Percentiles rank a stretch among this genome's conserved stretches.
Evolutionary conservation across 2,329 filamentous ascomycete genomes (phyloP).

Genomic region (Xenoacremonium recifei): DNA sequence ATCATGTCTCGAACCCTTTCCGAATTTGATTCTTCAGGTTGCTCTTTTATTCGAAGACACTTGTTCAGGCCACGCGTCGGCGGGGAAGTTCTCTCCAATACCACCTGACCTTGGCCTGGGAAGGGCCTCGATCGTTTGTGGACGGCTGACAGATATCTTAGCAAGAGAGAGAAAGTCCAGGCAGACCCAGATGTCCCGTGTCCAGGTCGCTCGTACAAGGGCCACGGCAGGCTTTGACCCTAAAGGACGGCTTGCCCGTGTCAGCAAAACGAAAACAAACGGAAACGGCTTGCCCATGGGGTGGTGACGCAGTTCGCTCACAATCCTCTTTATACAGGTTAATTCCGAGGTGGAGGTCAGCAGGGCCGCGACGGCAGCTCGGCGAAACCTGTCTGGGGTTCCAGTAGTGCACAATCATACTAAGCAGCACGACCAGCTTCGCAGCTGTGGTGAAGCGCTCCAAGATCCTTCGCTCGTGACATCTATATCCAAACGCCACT

Average conservation of each 20-base stretch:
- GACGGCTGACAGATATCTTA: background rate
- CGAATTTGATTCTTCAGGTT: too few relatives aligned
- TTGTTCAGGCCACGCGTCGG: too few relatives aligned
- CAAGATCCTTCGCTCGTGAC: too few relatives aligned
- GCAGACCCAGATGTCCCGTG: background rate
- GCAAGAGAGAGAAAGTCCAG: background rate
- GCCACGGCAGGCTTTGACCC: background rate
- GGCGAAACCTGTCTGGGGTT: too few relatives aligned
- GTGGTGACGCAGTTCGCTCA: background rate
- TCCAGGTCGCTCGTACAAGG: background rate
- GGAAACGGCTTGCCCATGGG: background rate
- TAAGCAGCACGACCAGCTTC: background rate
- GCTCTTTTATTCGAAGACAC: too few relatives aligned
- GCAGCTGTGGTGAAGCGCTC: background rate
- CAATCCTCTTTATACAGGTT: background rate
- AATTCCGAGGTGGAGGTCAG: too few relatives aligned
- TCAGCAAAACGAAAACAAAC: background rate
- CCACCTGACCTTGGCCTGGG: too few relatives aligned
- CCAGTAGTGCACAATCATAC: background rate
- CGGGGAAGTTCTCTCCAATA: too few relatives aligned
- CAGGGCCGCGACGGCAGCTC: too few relatives aligned
- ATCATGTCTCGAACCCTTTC: too few relatives aligned
- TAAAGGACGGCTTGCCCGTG: background rate
- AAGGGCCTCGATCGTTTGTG: background rate
- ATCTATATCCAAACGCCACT: too few relatives aligned